Conservation (phyloP, 2,329 filamentous ascomycete species). For the Pezicula carpinea region DNA sequence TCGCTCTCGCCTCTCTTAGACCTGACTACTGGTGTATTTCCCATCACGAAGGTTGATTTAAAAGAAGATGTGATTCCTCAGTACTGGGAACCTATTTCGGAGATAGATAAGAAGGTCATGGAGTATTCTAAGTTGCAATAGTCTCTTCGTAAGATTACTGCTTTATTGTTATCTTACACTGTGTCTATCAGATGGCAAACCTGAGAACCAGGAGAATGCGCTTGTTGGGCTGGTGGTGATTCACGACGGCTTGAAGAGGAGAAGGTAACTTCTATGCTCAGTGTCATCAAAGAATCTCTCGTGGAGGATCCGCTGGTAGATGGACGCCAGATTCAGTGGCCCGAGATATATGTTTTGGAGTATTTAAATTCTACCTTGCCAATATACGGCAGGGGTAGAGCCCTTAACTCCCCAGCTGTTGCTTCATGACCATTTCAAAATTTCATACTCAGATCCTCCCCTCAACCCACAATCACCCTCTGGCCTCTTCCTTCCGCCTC, state of each 20-base stretch:
- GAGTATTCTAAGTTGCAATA: conserved; percentile 14
- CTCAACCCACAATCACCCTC: too few species aligned
- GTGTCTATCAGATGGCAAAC: conserved; percentile 14
- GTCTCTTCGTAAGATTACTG: background rate
- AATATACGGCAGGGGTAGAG: too few species aligned
- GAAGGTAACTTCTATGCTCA: conserved; percentile 17
- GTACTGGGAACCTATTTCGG: conserved; percentile 19
- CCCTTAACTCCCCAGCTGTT: too few species aligned
- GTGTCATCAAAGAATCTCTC: conserved; percentile 10
- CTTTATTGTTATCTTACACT: background rate
- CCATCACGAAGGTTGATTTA: conserved; percentile 19
- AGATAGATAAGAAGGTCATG: conserved; percentile 15
- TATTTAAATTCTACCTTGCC: too few species aligned
- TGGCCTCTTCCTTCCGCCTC: too few species aligned
- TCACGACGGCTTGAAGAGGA: conserved; percentile 21
- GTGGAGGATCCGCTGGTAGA: too few species aligned
- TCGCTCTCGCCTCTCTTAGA: conserved; percentile 11
- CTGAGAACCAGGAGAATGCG: conserved; percentile 23
- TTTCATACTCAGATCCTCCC: too few species aligned
- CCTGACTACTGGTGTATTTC: conserved; percentile 21
- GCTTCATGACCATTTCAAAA: too few species aligned
- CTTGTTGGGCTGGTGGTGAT: conserved; percentile 19
- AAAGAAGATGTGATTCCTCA: conserved; percentile 16
- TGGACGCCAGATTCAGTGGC: too few species aligned
- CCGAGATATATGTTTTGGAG: too few species aligned